Base-by-base conservation (phyloP, 2,329 filamentous ascomycete species). In the Arthrobotrys iridis region DNA sequence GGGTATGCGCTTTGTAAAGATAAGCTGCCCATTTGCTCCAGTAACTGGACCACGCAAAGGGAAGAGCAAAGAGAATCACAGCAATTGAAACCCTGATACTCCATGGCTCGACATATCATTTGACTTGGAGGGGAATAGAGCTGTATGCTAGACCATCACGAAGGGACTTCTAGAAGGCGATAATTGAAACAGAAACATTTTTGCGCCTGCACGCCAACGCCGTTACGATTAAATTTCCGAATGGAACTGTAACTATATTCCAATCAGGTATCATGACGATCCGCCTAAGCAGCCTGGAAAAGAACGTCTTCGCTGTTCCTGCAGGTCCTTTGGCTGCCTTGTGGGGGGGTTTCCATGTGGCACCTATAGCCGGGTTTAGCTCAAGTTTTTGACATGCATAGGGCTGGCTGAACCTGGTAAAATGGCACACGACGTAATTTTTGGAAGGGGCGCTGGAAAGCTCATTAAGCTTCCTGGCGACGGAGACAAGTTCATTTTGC, bases 261-360 rank as follows among this genome's bases (percentile, higher is more conserved):
- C 64, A 68, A 55, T 18, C 62, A 70, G 35, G 28, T 15, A 43
- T 22, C 35, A 52, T 70, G 45, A 62, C 33, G 33, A 45, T 30
- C 62, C 45, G 43, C 35, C 43, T 48, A 55, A 55, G 30, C 20
- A 59, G 22, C 58, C 30, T 41, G 45, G 59, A 48, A 30, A 50
- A 58, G 66, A 71, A 71, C 58, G 50, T 65, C 59, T 48, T 73
- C 43, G 50, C 59, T 59, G 52, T 65, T 65, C 59, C 52, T 73
- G 68, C 68, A 73, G 68, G 68, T 73, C 62, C 41, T 15, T 50
- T 60, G 41, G 60, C 22, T 64, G 41, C 37, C 59, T 46, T 73
- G 57, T 62, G 60, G 60, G 68, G 68, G 50, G 50, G n/a, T 24
- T 59, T 66, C 68, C 68, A 73, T 73, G 68, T 73, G 68, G 68